Base-by-base conservation (phyloP, 2,329 filamentous ascomycete genomes). In the Trichoderma endophyticum region DNA sequence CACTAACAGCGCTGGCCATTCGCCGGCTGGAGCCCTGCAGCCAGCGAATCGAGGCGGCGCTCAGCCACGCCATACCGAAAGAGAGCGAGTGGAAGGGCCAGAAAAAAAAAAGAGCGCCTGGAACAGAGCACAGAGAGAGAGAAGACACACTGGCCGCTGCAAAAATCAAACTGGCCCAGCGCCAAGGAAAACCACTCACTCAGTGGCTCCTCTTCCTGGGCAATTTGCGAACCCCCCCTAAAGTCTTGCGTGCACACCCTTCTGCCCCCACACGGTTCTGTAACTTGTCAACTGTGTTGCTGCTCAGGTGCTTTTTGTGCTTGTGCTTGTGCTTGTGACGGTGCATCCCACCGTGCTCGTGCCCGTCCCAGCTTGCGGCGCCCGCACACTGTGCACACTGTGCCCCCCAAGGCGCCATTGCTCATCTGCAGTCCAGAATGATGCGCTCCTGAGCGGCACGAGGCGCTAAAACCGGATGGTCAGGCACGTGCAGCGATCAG, bases 261-360 rank as follows among this genome's bases (percentile, higher is more conserved):
- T 26, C 21, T 36, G 6, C 64, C 54, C 64, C 30, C 64, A 67
- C 59, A 26, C n/a, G 14, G 34, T 43, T 43, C 24, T 62, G 30
- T 59, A 30, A 30, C 34, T 62, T 36, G 63, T 56, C 39, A 56
- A 51, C 30, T 54, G 14, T 51, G 21, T 34, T 43, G 36, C 30
- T 60, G 66, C 54, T 61, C 66, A 60, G 65, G 66, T 69, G 62
- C 39, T 65, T 63, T 61, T 61, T 64, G 64, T 59, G 64, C 64
- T 65, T 43, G 65, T 60, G 51, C 32, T 21, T 59, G 34, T n/a
- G 15, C 15, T 43, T 43, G 39, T 43, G 39, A 36, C 34, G 34
- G 34, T 60, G 56, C 63, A 56, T 28, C 65, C 24, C 65, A 56
- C 56, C 60, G 39, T 61, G 66, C 54, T 56, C 54, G 54, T 60